Evolutionary conservation across 139 green algal species (phyloP), one percentile per base, ranked within the genome.

Genomic region (Tetratostichococcus sp.): DNA sequence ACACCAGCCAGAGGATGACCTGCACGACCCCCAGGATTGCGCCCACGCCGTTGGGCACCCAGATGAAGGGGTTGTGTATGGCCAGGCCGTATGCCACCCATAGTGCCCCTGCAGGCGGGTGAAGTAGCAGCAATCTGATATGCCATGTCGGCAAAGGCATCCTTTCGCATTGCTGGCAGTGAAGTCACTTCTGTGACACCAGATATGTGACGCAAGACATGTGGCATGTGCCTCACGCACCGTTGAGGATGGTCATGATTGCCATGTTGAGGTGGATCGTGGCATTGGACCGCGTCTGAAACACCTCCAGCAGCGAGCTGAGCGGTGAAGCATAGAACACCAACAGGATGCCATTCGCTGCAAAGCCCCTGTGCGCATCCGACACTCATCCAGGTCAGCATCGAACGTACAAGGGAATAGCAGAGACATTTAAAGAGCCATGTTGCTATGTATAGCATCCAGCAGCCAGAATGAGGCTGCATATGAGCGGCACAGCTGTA

Each of bases 251-350:
- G 69, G 85, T 85, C 87, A 91, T 91, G 30, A 88, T 67, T 57
- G 42, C 71, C 16, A 92, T 74, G 2, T 86, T 82, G 57, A 84
- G 74, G 73, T 91, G 79, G n/a, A 93, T 83, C 58, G 84, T 84
- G 19, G 80, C 65, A 0, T 76, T 80, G 80, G 76, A 87, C 73
- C 85, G 83, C 16, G 79, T 89, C n/a, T 73, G 74, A 34, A 93
- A 77, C 43, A 93, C 87, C 19, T 85, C 79, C 21, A 79, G 35
- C 65, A 89, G 67, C 2, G 83, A 91, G 42, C 67, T 81, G 35
- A 92, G 80, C 19, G 89, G 86, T 0, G 88, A 77, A n/a, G 76
- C 79, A 72, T 94, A 92, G 65, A 89, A 92, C 22, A 87, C 69
- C 19, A 90, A 72, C 72, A 84, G 77, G 50, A 93, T 82, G 34